Conservation (phyloP, 495 filamentous ascomycete genomes). For the Neurospora tetrasperma region DNA sequence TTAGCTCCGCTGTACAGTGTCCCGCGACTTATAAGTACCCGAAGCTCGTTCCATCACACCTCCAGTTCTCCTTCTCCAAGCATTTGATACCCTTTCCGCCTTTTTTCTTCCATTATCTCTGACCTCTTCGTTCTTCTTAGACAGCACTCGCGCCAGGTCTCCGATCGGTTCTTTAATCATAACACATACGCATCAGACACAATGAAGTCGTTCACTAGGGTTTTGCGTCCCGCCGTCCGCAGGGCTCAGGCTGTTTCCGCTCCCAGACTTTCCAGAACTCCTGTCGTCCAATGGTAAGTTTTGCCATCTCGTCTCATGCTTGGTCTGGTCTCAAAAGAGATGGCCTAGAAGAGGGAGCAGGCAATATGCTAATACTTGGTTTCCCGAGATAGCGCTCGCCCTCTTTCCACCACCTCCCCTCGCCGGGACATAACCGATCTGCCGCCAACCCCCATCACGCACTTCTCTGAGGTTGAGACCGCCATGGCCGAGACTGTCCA, state of each 20-base stretch:
- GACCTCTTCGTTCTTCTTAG: conserved; percentile 2
- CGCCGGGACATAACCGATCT: conserved; percentile 53
- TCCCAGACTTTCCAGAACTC: conserved; percentile 17
- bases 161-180: background rate
- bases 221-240: conserved; percentile 58
- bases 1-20: background rate
- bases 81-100: background rate
- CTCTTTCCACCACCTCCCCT: conserved; percentile 59
- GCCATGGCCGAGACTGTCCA: conserved; percentile 82
- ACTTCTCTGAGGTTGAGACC: conserved; percentile 81
- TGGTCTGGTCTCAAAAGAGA: background rate
- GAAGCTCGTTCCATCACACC: background rate
- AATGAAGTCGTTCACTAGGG: conserved; percentile 63
- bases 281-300: conserved; percentile 20
- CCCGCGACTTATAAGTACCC: background rate
- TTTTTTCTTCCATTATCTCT: background rate
- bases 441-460: conserved; percentile 85
- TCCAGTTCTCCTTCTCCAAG: background rate
- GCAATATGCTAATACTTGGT: conserved; percentile 5
- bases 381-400: conserved; percentile 38
- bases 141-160: background rate
- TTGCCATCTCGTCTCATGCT: background rate
- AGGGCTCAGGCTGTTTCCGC: conserved; percentile 32
- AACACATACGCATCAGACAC: conserved; percentile 1
- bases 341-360: background rate